Conservation (phyloP, 768 basidiomycete genomes). For the Sporobolomyces pararoseus region DNA sequence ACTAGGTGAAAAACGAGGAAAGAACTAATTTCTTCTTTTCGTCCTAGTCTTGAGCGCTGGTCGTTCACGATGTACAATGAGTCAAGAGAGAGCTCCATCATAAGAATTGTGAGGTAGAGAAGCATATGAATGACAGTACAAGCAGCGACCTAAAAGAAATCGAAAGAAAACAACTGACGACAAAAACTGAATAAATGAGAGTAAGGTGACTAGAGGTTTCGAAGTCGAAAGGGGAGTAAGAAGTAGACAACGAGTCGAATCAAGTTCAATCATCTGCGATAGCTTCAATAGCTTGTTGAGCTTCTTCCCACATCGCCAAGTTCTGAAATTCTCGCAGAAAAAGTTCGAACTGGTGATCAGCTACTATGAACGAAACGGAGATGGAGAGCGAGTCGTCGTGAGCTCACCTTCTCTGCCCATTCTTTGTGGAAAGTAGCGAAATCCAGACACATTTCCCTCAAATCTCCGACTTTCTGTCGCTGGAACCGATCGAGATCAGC, state of each 20-base stretch:
- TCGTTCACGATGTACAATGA: no score
- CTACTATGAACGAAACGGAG: background rate
- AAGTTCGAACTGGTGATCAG: background rate
- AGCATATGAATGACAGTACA: no score
- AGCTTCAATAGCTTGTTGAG: conserved; percentile 81
- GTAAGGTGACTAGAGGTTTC: background rate
- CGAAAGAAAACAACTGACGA: no score
- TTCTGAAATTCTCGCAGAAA: conserved; percentile 58
- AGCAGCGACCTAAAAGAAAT: no score
- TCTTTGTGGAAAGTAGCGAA: conserved; percentile 88
- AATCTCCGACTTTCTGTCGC: conserved; percentile 93
- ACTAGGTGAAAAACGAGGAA: no score
- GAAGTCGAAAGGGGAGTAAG: background rate
- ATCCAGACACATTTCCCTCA: conserved; percentile 86
- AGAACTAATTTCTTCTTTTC: no score
- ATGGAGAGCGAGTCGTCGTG: conserved; percentile 25
- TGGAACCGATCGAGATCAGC: conserved; percentile 97
- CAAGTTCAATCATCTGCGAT: conserved; percentile 56
- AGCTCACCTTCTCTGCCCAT: conserved; percentile 86
- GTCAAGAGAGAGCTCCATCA: no score
- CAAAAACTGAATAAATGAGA: background rate
- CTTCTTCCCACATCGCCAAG: conserved; percentile 94
- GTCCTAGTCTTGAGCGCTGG: no score
- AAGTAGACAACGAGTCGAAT: no score
- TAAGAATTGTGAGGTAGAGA: no score